A percentile compares a stretch with the other conserved stretches of the same genome.
Conservation (phyloP, 2,329 filamentous ascomycete species). For the Ceratocystis lukuohia region DNA sequence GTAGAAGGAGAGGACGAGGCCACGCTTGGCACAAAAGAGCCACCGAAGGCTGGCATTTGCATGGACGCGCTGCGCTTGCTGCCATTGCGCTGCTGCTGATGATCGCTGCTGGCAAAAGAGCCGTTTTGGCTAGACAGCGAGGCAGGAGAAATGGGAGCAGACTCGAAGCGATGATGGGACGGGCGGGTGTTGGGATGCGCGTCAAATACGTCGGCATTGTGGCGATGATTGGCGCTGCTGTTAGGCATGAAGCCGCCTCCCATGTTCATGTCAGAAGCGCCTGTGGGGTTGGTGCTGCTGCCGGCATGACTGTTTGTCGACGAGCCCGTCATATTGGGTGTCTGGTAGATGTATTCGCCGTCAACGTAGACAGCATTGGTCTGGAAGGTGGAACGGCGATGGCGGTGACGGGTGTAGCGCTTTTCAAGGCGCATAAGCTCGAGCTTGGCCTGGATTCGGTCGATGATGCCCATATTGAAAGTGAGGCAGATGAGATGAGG, state of each 20-base stretch:
- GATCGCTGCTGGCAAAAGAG: conserved; percentile 1
- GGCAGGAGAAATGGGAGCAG: conserved; percentile 6
- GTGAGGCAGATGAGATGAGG: conserved; percentile 8
- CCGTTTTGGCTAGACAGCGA: conserved; percentile 2
- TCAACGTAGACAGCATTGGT: conserved; percentile 87
- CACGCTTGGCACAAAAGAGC: neutral
- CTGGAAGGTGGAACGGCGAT: conserved; percentile 75
- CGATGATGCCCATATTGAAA: conserved; percentile 38
- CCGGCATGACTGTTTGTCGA: conserved; percentile 25
- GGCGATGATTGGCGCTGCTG: neutral
- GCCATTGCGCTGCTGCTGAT: neutral
- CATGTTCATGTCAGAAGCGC: neutral
- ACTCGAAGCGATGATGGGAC: conserved; percentile 13
- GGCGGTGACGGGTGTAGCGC: conserved; percentile 78
- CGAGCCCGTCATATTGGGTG: conserved; percentile 44
- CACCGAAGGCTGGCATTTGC: conserved; percentile 17
- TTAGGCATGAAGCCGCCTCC: neutral
- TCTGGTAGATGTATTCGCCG: conserved; percentile 82
- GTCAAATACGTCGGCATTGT: neutral
- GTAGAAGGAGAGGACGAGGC: neutral
- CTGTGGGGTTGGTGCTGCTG: neutral
- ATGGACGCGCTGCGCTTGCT: conserved; percentile 13
- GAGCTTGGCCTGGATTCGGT: conserved; percentile 53
- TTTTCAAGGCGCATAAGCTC: conserved; percentile 93
- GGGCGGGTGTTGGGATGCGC: neutral